Conservation (phyloP, 768 basidiomycete species). For the Amanita phalloides region DNA sequence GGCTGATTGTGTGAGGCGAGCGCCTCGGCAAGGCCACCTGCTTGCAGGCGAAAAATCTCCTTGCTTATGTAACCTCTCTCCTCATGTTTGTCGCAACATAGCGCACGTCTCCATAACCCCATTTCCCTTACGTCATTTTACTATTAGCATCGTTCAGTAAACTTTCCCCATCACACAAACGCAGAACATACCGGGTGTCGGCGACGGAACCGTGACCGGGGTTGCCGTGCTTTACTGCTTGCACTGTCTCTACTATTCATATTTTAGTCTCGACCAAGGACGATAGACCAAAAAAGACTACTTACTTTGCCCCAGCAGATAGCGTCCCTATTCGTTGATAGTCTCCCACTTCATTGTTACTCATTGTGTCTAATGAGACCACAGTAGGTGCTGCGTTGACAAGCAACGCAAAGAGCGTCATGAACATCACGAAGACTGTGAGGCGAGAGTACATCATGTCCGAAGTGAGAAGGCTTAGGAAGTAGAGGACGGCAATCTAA, state of each 20-base stretch:
- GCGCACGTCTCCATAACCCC: neutral
- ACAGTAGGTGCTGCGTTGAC: slow-evolving; percentile 3
- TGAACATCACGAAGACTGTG: slow-evolving; percentile 3
- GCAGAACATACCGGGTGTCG: slow-evolving; percentile 15
- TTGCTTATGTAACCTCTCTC: slow-evolving; percentile 1
- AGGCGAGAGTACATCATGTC: slow-evolving; percentile 3
- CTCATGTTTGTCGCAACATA: neutral
- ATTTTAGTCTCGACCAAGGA: neutral
- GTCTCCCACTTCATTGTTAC: neutral
- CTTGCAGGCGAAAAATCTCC: neutral
- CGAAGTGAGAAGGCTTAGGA: neutral
- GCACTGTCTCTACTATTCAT: neutral
- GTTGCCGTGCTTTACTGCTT: neutral
- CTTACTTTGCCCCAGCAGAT: neutral
- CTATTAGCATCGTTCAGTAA: neutral
- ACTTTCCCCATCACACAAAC: neutral
- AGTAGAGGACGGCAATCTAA: neutral
- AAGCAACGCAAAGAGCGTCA: slow-evolving; percentile 3
- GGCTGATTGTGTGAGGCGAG: slow-evolving; percentile 12
- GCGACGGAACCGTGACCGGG: slow-evolving; percentile 4
- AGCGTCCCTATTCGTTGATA: neutral
- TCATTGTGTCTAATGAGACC: neutral
- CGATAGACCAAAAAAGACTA: neutral
- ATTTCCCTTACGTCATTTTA: neutral
- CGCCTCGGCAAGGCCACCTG: slow-evolving; percentile 14